phyloP scores from a whole-genome alignment of 371 early-diverging fungal species.

The Entomophthora muscae region DNA sequence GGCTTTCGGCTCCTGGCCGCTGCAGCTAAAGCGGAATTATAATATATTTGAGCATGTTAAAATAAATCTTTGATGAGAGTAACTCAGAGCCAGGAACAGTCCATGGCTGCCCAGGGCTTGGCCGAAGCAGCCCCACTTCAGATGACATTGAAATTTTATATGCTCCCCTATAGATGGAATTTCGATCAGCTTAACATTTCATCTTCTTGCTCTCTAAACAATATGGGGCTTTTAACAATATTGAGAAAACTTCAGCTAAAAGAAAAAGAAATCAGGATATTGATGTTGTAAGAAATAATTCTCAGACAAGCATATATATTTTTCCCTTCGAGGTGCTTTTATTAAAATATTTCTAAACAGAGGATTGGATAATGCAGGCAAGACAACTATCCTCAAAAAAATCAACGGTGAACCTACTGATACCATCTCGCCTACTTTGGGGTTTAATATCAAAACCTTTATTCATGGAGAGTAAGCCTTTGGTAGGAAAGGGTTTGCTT shows the following conservation, averaged over 20 bases:
- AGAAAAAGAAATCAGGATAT: slow-evolving; percentile 75
- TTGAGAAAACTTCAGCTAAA: slow-evolving; percentile 68
- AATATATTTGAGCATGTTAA: too few relatives aligned
- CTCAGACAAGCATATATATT: too few relatives aligned
- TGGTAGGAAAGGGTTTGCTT: background rate
- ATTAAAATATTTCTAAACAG: slow-evolving; percentile 18
- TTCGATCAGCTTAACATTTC: too few relatives aligned
- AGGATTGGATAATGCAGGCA: slow-evolving; percentile 99
- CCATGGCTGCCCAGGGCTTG: too few relatives aligned
- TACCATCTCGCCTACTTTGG: slow-evolving; percentile 93
- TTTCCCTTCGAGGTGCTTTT: background rate
- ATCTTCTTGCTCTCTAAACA: too few relatives aligned
- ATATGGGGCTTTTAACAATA: slow-evolving; percentile 89
- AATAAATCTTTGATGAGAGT: too few relatives aligned
- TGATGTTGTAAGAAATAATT: slow-evolving; percentile 81
- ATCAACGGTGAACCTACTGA: slow-evolving; percentile 84
- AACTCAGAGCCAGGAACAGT: too few relatives aligned
- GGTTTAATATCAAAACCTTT: slow-evolving; percentile 90
- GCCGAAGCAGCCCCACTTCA: too few relatives aligned
- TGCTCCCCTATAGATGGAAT: too few relatives aligned
- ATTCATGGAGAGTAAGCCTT: slow-evolving; percentile 46
- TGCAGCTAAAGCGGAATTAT: too few relatives aligned
- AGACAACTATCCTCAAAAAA: slow-evolving; percentile 92
- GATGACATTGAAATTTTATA: too few relatives aligned
- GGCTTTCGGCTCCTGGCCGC: too few relatives aligned